Conservation (phyloP, 2,329 filamentous ascomycete genomes). For the Zasmidium citrigriseum region DNA sequence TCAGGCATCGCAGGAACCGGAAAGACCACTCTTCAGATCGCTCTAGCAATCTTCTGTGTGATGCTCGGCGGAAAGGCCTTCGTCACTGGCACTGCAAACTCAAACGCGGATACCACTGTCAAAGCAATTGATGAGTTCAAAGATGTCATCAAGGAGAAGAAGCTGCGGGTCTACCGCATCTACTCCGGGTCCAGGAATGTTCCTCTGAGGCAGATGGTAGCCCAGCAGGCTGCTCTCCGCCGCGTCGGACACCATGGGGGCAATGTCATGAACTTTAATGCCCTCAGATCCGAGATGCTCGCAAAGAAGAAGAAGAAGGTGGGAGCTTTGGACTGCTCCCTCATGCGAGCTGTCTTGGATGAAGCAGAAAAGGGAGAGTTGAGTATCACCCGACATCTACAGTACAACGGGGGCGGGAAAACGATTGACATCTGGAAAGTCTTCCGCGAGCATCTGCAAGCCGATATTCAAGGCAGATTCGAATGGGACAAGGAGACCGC, state of each 20-base stretch:
- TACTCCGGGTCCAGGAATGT: not conserved
- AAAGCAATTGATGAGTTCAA: not conserved
- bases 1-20: slow-evolving; percentile 19
- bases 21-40: slow-evolving; percentile 22
- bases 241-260: not conserved
- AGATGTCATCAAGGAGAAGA: not conserved
- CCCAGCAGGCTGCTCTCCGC: not conserved
- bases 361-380: not conserved
- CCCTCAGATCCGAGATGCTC: not conserved
- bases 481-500: not conserved
- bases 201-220: not conserved
- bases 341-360: not conserved
- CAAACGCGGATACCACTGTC: slow-evolving; percentile 13
- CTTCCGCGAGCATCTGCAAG: not conserved
- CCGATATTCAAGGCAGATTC: not conserved
- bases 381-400: too few relatives aligned
- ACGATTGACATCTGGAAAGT: not conserved
- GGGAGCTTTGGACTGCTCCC: not conserved
- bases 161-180: not conserved
- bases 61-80: slow-evolving; percentile 17
- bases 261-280: not conserved
- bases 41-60: slow-evolving; percentile 21
- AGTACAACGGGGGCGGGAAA: not conserved
- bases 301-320: not conserved
- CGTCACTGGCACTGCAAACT: slow-evolving; percentile 19